These are phyloP conservation scores for Babesia sp. DNA, from an alignment of 169 alveolate species.

Conservation along the genomic window DNA sequence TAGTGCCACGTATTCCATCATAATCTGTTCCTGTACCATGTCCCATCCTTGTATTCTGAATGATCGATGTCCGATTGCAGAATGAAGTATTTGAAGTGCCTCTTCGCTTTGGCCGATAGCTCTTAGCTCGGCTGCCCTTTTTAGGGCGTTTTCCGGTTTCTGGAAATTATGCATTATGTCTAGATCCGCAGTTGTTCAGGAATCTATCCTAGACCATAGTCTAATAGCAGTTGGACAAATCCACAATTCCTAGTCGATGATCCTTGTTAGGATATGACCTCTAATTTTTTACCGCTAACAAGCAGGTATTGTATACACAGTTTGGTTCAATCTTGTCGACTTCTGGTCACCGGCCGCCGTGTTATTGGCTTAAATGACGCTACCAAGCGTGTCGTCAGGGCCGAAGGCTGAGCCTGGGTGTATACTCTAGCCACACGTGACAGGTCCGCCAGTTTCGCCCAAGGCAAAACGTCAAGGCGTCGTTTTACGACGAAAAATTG, in stretches of 20 bases:
- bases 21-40: constrained; percentile 86
- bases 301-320: no score
- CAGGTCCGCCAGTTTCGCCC: constrained; percentile 20
- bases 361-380: neutral
- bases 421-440: constrained; percentile 12
- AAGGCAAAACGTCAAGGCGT: constrained; percentile 11
- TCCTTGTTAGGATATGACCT: neutral
- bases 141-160: constrained; percentile 90
- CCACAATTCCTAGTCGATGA: neutral
- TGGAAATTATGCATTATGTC: constrained; percentile 81
- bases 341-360: no score
- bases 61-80: constrained; percentile 85
- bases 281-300: no score
- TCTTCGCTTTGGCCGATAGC: constrained; percentile 88
- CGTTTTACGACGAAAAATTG: constrained; percentile 12
- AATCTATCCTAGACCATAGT: neutral
- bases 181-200: neutral
- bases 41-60: constrained; percentile 90
- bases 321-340: no score
- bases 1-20: constrained; percentile 86
- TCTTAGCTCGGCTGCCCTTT: constrained; percentile 87
- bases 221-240: neutral
- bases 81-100: constrained; percentile 85
- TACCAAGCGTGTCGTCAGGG: neutral
- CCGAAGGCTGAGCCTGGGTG: constrained; percentile 23